Evolutionary conservation across 1,139 yeast species (phyloP).

Genomic region (Taiozyma sp.): DNA sequence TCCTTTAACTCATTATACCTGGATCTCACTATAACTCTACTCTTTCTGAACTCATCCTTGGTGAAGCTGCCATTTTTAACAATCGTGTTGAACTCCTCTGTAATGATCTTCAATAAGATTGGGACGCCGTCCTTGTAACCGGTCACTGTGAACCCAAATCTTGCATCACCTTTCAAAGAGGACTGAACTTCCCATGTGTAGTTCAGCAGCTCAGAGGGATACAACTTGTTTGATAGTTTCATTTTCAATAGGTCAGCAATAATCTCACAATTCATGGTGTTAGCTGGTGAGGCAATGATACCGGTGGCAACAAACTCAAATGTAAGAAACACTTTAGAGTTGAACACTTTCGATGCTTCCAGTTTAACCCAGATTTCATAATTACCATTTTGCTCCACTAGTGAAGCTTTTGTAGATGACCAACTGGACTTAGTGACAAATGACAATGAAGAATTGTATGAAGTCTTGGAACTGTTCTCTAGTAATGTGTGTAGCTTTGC

Average conservation of each 20-base stretch:
- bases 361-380: slow-evolving; percentile 49
- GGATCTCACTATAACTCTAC: slow-evolving; percentile 38
- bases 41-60: slow-evolving; percentile 35
- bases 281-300: slow-evolving; percentile 27
- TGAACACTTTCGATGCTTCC: slow-evolving; percentile 26
- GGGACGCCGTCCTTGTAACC: slow-evolving; percentile 41
- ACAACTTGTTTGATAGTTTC: slow-evolving; percentile 35
- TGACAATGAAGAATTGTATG: slow-evolving; percentile 27
- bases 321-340: slow-evolving; percentile 33
- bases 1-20: slow-evolving; percentile 36
- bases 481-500: slow-evolving; percentile 13
- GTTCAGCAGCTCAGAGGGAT: slow-evolving; percentile 45
- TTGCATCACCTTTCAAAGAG: slow-evolving; percentile 43
- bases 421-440: slow-evolving; percentile 26
- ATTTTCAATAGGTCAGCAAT: slow-evolving; percentile 41
- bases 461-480: slow-evolving; percentile 22
- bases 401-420: slow-evolving; percentile 25
- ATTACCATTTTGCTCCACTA: slow-evolving; percentile 23
- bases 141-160: slow-evolving; percentile 41
- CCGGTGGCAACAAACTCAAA: slow-evolving; percentile 35
- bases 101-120: slow-evolving; percentile 23
- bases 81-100: slow-evolving; percentile 9
- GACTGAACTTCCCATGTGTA: slow-evolving; percentile 51
- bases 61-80: slow-evolving; percentile 13
- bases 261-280: slow-evolving; percentile 43